Conservation (phyloP, 768 basidiomycete species). For the Phlebiopsis gigantea region DNA sequence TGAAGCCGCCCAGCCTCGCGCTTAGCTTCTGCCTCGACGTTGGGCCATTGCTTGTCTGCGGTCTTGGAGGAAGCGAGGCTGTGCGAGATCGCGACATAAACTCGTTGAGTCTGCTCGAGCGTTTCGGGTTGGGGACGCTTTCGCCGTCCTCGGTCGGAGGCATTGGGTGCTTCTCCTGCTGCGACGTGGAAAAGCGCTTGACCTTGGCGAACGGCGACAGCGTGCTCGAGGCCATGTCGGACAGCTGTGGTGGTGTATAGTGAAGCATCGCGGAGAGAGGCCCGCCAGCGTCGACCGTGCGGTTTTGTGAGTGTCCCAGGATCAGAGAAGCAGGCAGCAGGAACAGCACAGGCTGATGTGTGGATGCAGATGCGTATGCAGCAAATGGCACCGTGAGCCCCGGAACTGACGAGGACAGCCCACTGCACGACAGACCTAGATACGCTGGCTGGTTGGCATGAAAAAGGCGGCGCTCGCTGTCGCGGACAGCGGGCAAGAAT, state of each 20-base stretch:
- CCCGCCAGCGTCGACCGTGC: neutral
- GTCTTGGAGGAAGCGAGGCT: constrained; percentile 13
- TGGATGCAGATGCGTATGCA: neutral
- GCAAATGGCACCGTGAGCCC: neutral
- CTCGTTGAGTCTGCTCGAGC: constrained; percentile 13
- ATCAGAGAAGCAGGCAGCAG: constrained; percentile 2
- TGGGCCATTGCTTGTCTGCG: constrained; percentile 9
- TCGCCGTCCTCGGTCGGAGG: neutral
- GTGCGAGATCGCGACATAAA: constrained; percentile 14
- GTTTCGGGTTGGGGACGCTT: neutral
- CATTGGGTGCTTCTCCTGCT: neutral
- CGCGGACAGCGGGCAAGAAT: constrained; percentile 1
- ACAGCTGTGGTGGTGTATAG: constrained; percentile 4
- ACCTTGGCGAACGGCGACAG: neutral
- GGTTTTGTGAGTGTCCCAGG: neutral
- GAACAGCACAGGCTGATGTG: constrained; percentile 2
- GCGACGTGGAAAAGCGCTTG: constrained; percentile 1
- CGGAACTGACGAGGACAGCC: neutral
- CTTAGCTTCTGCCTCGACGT: constrained; percentile 2
- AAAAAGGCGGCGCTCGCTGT: neutral
- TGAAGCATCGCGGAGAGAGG: neutral
- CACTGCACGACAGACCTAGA: neutral
- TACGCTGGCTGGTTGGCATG: neutral
- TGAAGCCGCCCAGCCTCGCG: neutral
- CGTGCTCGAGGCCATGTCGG: constrained; percentile 2